Base-by-base conservation (phyloP, 331 rosid genomes). In the Pyracantha coccinea region DNA sequence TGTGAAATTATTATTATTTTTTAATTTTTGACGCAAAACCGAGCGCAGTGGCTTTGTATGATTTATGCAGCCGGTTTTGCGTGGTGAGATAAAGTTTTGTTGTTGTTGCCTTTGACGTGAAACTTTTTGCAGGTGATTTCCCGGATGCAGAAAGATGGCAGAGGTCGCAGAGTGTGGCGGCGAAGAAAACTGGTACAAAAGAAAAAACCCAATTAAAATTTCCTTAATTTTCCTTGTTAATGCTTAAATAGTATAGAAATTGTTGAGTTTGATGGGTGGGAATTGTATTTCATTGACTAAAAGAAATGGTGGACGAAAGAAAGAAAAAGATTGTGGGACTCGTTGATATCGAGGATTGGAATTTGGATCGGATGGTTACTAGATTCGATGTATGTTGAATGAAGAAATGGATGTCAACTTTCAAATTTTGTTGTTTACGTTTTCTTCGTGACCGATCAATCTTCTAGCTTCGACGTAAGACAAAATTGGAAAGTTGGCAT, bases 161-260 rank as follows among this genome's bases (percentile, higher is more conserved):
- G 77, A 21, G 90, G 91, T 62, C 87, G 96, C 66, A 81, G 84
- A 72, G 79, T 93, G 47, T 93, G 98, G 98, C 87, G 91, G 72
- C 85, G 97, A 77, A 89, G 98, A 77, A 93, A 79, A 87, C 50
- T 93, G 97, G 98, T 93, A 88, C 25, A 13, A 17, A 25, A 7
- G 25, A 27, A 19, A 14, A 31, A 2, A 15, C 66, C 31, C 19
- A 55, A n/a, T 77, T 74, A 19, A 53, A 76, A 73, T 29, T 29
- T 59, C 72, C 33, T 4, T 71, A 28, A 5, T 52, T 9, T 19
- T 11, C 16, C 10, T 60, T 25, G 35, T 60, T 59, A 5, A 6
- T 23, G 8, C 10, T 4, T 57, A 3, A 57, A 15, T 20, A 21
- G 27, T 21, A 19, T 53, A 53, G 23, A 21, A 23, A 21, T 21